Base-by-base conservation (phyloP, 1,284 basidiomycete genomes). In the Heterobasidion parviporum region DNA sequence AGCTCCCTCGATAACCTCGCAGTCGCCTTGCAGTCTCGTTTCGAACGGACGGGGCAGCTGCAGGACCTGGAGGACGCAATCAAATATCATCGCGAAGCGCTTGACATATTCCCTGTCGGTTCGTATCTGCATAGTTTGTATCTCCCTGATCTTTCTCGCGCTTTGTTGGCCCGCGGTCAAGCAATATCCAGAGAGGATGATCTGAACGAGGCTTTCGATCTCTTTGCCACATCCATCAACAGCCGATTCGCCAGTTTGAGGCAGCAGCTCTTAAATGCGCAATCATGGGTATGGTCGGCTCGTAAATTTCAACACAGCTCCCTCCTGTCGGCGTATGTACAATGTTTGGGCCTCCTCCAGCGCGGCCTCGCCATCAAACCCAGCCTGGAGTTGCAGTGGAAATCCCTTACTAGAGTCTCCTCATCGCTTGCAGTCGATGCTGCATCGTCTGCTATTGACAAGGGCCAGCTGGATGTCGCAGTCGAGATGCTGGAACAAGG, bases 401-500 rank as follows among this genome's bases (percentile, higher is more conserved):
- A 41, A 35, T 53, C 32, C 9, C 35, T 53, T 33, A 43, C n/a
- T 3, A 34, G 47, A 16, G 14, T 6, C 16, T 41, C 6, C 12
- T 15, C n/a, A 2, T 43, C n/a, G 6, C 50, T 54, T n/a, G 16
- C 53, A 4, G 49, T 50, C 49, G 73, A 74, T 54, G 70, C 71
- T 15, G 72, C 71, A 6, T 61, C 68, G 14, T 69, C 64, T 57
- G 64, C 68, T 2, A 71, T 76, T 20, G 67, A 67, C 0, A 20
- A 62, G 8, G 60, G 61, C 7, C 65, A 72, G 52, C 69, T 72
- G 54, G 57, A 65, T 8, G 55, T 60, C 15, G 69, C 70, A 3
- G 61, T 81, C 8, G 69, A 69, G 49, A 52, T 69, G 18, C 57
- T 72, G 1, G 71, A 72, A 54, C 62, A 64, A 50, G 69, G 70